Percentiles rank a stretch among this genome's conserved stretches.
These are phyloP conservation scores for Rhodotorula sp. DNA, from an alignment of 1,284 basidiomycete genomes.

Conservation along the genomic window DNA sequence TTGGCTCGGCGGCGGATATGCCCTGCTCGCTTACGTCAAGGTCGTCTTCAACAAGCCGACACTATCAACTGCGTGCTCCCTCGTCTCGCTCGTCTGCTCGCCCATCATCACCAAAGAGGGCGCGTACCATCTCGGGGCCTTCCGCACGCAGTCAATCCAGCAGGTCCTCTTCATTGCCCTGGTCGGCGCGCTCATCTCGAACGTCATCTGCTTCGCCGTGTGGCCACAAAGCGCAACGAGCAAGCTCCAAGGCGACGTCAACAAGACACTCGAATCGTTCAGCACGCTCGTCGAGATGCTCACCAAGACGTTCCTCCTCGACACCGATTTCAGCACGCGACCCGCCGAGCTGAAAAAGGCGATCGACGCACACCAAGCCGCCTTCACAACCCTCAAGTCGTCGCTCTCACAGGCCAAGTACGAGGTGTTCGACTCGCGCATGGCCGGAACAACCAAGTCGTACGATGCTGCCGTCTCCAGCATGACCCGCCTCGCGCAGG, in stretches of 20 bases:
- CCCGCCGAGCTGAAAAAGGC: conserved; percentile 34
- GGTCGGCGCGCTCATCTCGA: conserved; percentile 73
- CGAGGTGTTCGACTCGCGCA: conserved; percentile 64
- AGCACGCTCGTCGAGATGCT: conserved; percentile 77
- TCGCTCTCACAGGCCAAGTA: conserved; percentile 78
- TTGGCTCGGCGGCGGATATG: conserved; percentile 82
- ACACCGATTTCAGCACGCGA: conserved; percentile 70
- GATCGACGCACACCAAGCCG: conserved; percentile 74
- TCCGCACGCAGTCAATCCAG: conserved; percentile 48
- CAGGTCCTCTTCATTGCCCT: conserved; percentile 64
- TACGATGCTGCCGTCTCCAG: conserved; percentile 82
- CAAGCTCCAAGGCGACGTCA: conserved; percentile 77
- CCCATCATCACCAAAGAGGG: conserved; percentile 90
- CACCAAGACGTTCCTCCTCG: conserved; percentile 78
- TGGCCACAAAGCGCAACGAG: conserved; percentile 83
- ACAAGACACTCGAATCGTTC: conserved; percentile 80
- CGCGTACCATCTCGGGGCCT: conserved; percentile 61
- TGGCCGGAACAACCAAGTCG: conserved; percentile 58
- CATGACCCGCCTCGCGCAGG: conserved; percentile 83
- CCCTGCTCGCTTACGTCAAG: conserved; percentile 79
- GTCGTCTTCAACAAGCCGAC: conserved; percentile 73
- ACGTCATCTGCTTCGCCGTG: conserved; percentile 75
- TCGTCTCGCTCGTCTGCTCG: conserved; percentile 76
- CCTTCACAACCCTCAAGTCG: conserved; percentile 82
- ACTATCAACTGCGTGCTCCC: conserved; percentile 69